phyloP scores from a whole-genome alignment of 1,284 basidiomycete species.

The Tilletia horrida region DNA sequence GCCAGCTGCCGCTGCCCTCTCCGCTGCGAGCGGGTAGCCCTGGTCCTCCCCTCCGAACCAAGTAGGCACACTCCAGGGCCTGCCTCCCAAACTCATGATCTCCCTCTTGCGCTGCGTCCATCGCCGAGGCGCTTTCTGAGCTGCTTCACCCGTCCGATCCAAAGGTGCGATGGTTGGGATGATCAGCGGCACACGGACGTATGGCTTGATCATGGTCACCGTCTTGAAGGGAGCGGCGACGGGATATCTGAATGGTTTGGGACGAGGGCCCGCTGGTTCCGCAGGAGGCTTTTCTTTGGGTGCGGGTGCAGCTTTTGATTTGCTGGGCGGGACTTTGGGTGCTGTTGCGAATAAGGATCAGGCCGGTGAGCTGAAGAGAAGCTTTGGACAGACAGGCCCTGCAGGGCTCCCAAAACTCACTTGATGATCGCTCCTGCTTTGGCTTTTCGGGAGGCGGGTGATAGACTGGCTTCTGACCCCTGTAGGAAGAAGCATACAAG shows the following conservation, averaged over 20 bases:
- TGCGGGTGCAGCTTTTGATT: constrained; percentile 17
- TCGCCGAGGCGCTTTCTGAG: constrained; percentile 27
- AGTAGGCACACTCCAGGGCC: constrained; percentile 39
- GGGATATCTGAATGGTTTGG: constrained; percentile 35
- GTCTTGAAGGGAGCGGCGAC: constrained; percentile 31
- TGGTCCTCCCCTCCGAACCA: constrained; percentile 39
- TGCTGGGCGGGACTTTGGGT: neutral
- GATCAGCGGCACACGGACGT: constrained; percentile 35
- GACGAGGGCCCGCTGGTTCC: neutral
- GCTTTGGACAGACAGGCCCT: no score
- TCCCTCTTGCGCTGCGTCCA: constrained; percentile 40
- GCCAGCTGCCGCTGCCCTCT: neutral
- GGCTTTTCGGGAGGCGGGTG: constrained; percentile 34
- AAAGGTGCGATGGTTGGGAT: constrained; percentile 39
- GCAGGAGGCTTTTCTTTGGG: constrained; percentile 23
- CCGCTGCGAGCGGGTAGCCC: constrained; percentile 20
- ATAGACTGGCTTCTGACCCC: constrained; percentile 50
- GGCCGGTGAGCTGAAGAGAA: constrained; percentile 12
- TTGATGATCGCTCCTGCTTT: constrained; percentile 31
- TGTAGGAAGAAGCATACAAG: neutral
- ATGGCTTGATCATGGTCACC: constrained; percentile 36
- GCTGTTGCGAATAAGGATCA: neutral
- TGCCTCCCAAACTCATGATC: constrained; percentile 41
- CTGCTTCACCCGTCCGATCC: constrained; percentile 24
- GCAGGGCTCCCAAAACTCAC: constrained; percentile 12